phyloP scores from a whole-genome alignment of 768 basidiomycete species.

The Kwoniella sp. region DNA sequence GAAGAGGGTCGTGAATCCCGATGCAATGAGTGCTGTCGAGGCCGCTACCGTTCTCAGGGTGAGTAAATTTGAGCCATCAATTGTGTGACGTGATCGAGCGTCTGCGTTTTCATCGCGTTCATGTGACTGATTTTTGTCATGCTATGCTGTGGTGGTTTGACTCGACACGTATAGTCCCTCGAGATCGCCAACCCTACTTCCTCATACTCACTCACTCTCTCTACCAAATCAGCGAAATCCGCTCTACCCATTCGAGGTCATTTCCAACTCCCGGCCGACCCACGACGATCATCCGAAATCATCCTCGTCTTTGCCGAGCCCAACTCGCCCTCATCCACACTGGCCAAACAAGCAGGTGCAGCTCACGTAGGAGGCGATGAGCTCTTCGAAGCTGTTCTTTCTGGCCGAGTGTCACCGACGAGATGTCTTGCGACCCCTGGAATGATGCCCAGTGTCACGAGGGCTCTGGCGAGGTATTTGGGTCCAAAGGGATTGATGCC shows the following conservation, averaged over 20 bases:
- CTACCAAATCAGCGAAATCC: conserved; percentile 76
- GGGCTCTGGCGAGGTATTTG: conserved; percentile 74
- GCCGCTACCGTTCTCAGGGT: conserved; percentile 54
- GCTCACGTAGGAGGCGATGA: conserved; percentile 88
- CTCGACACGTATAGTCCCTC: conserved; percentile 70
- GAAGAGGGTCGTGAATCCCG: conserved; percentile 38
- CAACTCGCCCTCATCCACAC: conserved; percentile 63
- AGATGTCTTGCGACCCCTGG: conserved; percentile 80
- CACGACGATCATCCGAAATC: conserved; percentile 66
- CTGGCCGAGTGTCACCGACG: conserved; percentile 73
- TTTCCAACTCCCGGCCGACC: conserved; percentile 76
- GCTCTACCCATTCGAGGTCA: conserved; percentile 85
- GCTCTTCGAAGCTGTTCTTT: conserved; percentile 77
- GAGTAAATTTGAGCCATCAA: too few species aligned
- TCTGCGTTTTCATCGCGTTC: too few species aligned
- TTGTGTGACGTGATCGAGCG: too few species aligned
- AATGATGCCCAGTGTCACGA: conserved; percentile 73
- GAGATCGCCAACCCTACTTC: conserved; percentile 76
- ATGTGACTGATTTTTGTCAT: too few species aligned
- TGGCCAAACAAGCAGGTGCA: conserved; percentile 81
- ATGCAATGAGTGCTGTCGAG: conserved; percentile 51
- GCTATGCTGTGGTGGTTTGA: too few species aligned
- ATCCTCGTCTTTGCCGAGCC: conserved; percentile 95
- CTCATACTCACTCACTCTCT: conserved; percentile 77
- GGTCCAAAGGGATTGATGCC: conserved; percentile 95